Evolutionary conservation across 164 flowering plant species (phyloP), one percentile per base, ranked within the genome.

Genomic region (Magnolia sinica): DNA sequence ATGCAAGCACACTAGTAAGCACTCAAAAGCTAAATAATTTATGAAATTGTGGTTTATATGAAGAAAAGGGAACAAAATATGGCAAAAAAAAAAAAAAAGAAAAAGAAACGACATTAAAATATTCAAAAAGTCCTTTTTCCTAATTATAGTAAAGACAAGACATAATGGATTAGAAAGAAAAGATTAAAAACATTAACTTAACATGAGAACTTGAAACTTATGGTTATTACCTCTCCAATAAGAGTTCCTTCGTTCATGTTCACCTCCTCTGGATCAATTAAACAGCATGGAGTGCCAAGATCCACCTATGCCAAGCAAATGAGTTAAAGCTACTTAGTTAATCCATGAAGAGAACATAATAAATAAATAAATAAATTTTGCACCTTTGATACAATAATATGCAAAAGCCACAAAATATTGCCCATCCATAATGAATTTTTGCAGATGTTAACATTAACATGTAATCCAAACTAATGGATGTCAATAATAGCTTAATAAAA

Each of bases 171-270:
- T 37, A 19, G 14, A 29, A 68, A 19, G 29, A 31, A 13, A 31
- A 27, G 45, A 68, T 14, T 68, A 8, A 14, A 68, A 31, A 16
- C 18, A 29, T 29, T 11, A 68, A 11, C 50, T 29, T 68, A 68
- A 68, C 19, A 68, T 68, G 71, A 68, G n/a, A 68, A 16, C 5
- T 7, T 11, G 51, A 37, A 64, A 75, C 55, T 67, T 24, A 78
- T 27, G 73, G 80, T 24, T 72, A 73, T 80, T 84, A 88, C 93
- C 81, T 90, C 90, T 79, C 90, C 93, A 74, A 90, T 90, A 73
- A 90, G 91, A 75, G 70, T 81, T 74, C 79, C 86, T 22, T 74
- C 85, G n/a, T 84, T 81, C 91, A 87, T 83, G 76, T 81, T 78
- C 72, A 90, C 89, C 79, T 88, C 93, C 61, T 11, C 9, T 64